phyloP scores from a whole-genome alignment of 495 filamentous ascomycete genomes.

The Bacidia rubella region DNA sequence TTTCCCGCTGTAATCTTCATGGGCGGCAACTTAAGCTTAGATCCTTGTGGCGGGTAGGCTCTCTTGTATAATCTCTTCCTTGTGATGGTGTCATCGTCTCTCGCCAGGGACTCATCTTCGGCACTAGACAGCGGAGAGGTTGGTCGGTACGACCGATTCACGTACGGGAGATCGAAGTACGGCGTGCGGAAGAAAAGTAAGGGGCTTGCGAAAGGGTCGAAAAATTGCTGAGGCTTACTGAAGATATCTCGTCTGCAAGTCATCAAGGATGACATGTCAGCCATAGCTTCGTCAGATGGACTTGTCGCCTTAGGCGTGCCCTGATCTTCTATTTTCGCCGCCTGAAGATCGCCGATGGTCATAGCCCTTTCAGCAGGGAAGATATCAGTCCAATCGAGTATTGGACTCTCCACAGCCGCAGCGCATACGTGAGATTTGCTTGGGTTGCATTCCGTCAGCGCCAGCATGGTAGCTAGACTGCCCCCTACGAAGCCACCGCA shows the following conservation, averaged over 20 bases:
- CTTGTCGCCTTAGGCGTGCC: neutral
- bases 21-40: conserved; percentile 11
- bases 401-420: conserved; percentile 27
- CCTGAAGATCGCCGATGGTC: neutral
- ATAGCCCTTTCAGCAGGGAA: neutral
- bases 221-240: conserved; percentile 32
- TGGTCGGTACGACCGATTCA: neutral
- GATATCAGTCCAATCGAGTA: conserved; percentile 28
- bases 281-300: neutral
- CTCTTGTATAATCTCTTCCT: conserved; percentile 11
- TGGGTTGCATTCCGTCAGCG: conserved; percentile 40
- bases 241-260: conserved; percentile 32
- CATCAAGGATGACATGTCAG: conserved; percentile 12
- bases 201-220: conserved; percentile 47
- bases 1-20: conserved; percentile 13
- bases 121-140: neutral
- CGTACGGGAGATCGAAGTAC: conserved; percentile 26
- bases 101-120: neutral
- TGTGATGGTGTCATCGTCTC: neutral
- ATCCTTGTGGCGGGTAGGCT: conserved; percentile 13
- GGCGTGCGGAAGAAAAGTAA: conserved; percentile 43
- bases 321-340: neutral
- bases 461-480: conserved; percentile 42
- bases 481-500: conserved; percentile 43
- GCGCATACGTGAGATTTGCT: conserved; percentile 21